Evolutionary conservation across 345 rosid genomes (phyloP), one percentile per base, ranked within the genome.

Genomic region (Camelina hispida): DNA sequence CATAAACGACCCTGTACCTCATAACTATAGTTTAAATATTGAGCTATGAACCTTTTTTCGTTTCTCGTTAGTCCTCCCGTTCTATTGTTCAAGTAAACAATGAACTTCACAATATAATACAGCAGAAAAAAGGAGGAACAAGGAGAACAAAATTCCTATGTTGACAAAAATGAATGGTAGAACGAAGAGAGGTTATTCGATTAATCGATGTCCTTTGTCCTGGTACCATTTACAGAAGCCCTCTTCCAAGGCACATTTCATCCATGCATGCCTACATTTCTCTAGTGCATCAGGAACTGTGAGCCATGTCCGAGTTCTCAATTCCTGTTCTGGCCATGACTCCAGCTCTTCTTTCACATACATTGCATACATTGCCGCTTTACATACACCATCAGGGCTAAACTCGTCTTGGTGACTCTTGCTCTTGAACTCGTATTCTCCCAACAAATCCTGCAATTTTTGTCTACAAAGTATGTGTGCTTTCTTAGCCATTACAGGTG

Each of bases 381-480:
- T 88, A 69, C 98, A 91, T 74, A 86, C 67, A 20, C 96, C 98
- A 61, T 93, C 89, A 1, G 97, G 98, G 83, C 92, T 84, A 81
- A 82, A 87, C 50, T 89, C 89, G 44, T 93, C 93, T 83, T 89
- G 89, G 68, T 82, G 96, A 9, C 90, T 87, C 76, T 91, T 91
- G 80, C 93, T 89, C 87, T 84, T 88, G 74, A 91, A 93, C 76
- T 85, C 74, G 67, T 90, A 93, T 51, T 79, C 69, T 73, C 95
- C 95, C 28, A 90, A 56, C 62, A 79, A 82, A 68, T 83, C 96
- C 93, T 90, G 85, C 57, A 42, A 55, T 11, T 43, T 46, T 4
- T 0, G 4, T 76, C 3, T n/a, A 11, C 43, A 58, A 63, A 58
- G 23, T n/a, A 15, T 23, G 14, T 22, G 57, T 53, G 9, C 2